These are phyloP conservation scores for Aspergillus baeticus DNA, from an alignment of 495 filamentous ascomycete genomes.

Conservation along the genomic window DNA sequence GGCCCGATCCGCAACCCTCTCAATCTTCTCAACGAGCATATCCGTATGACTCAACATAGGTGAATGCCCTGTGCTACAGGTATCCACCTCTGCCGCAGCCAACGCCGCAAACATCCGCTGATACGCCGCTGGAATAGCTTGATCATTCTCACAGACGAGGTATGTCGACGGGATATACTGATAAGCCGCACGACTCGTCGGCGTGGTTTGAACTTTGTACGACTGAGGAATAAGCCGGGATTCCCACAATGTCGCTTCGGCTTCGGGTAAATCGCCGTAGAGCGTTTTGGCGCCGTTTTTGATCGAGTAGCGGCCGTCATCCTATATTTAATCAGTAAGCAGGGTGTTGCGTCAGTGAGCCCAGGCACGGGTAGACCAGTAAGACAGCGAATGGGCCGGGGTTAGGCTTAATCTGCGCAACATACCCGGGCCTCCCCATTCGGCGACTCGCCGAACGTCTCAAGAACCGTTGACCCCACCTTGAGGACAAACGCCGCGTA, in stretches of 20 bases:
- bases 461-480: neutral
- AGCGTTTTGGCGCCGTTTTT: constrained; percentile 5
- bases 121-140: neutral
- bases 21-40: neutral
- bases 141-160: constrained; percentile 10
- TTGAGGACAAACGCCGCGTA: neutral
- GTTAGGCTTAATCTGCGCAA: no score
- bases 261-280: constrained; percentile 4
- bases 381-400: neutral
- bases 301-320: constrained; percentile 3
- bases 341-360: no score
- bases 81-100: constrained; percentile 2
- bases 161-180: constrained; percentile 11
- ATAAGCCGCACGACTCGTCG: constrained; percentile 2
- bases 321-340: neutral
- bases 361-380: no score
- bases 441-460: constrained; percentile 11
- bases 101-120: constrained; percentile 10
- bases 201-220: constrained; percentile 6
- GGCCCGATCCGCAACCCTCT: neutral
- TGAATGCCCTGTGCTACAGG: constrained; percentile 10
- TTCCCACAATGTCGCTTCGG: constrained; percentile 9
- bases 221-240: constrained; percentile 8
- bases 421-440: constrained; percentile 3
- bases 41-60: neutral